Evolutionary conservation across 2,329 filamentous ascomycete species (phyloP).

Genomic region (Verticillium dahliae): DNA sequence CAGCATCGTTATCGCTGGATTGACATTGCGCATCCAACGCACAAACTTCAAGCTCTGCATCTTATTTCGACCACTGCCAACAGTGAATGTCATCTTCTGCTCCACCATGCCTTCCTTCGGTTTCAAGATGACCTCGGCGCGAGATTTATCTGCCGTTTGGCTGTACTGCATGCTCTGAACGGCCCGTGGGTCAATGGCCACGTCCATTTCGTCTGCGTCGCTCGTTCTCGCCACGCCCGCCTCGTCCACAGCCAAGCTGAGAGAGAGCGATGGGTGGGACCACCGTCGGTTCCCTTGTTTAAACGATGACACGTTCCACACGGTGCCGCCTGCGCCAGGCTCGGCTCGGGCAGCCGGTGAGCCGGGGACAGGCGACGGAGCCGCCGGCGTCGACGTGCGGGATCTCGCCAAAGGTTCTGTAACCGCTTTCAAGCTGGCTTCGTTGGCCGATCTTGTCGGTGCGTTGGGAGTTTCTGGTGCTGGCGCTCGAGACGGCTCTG

Average conservation of each 20-base stretch:
- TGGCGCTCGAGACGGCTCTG: too few species aligned
- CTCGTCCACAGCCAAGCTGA: constrained; percentile 5
- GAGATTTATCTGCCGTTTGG: background rate
- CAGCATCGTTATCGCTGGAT: constrained; percentile 5
- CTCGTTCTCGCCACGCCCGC: background rate
- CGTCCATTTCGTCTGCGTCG: constrained; percentile 4
- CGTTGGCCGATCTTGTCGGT: background rate
- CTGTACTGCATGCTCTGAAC: constrained; percentile 2
- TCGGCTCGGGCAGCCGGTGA: background rate
- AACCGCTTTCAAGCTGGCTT: background rate
- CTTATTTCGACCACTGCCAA: constrained; percentile 2
- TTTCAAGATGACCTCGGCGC: constrained; percentile 2
- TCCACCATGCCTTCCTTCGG: constrained; percentile 3
- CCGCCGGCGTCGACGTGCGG: background rate
- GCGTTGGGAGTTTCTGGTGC: background rate
- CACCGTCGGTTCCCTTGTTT: constrained; percentile 5
- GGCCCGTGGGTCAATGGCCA: constrained; percentile 1
- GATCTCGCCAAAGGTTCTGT: background rate
- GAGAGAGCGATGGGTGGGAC: constrained; percentile 1
- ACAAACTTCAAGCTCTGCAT: constrained; percentile 9
- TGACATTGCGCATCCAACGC: constrained; percentile 6
- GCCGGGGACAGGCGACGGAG: background rate
- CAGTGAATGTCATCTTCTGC: background rate
- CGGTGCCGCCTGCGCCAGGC: background rate
- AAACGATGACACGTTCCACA: constrained; percentile 6